phyloP scores from a whole-genome alignment of 2,329 filamentous ascomycete species.

The Beauveria medogensis region DNA sequence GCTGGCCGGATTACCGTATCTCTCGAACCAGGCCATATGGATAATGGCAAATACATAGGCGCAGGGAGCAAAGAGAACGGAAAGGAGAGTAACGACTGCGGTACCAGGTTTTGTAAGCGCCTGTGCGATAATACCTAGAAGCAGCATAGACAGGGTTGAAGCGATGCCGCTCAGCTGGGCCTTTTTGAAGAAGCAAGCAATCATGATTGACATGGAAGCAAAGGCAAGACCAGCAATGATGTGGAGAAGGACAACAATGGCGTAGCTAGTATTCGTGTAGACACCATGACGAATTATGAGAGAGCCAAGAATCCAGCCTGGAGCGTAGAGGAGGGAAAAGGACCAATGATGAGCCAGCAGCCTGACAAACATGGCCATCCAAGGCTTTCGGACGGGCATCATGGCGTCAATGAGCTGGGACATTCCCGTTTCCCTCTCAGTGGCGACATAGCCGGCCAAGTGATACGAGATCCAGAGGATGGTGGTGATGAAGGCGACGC shows the following conservation, averaged over 20 bases:
- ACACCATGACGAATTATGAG: constrained; percentile 55
- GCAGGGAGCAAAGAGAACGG: constrained; percentile 76
- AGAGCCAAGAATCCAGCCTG: constrained; percentile 73
- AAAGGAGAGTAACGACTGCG: constrained; percentile 58
- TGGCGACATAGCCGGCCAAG: constrained; percentile 75
- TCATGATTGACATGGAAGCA: constrained; percentile 72
- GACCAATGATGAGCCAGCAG: constrained; percentile 71
- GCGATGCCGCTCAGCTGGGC: constrained; percentile 82
- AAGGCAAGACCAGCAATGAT: constrained; percentile 69
- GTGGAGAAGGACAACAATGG: constrained; percentile 65
- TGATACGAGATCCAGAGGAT: constrained; percentile 81
- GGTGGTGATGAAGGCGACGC: constrained; percentile 69
- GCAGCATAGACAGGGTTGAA: constrained; percentile 61
- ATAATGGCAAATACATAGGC: constrained; percentile 78
- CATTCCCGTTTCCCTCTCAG: constrained; percentile 80
- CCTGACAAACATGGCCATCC: constrained; percentile 72
- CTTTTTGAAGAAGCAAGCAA: constrained; percentile 76
- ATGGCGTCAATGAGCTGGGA: constrained; percentile 84
- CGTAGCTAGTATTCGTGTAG: constrained; percentile 55
- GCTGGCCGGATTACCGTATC: constrained; percentile 49
- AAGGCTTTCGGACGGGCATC: constrained; percentile 68
- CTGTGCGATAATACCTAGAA: constrained; percentile 78
- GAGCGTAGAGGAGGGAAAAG: constrained; percentile 71
- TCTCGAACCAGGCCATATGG: constrained; percentile 69
- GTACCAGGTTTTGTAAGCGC: constrained; percentile 56